Evolutionary conservation across 164 flowering plant species (phyloP).

Genomic region (Hamamelis virginiana): DNA sequence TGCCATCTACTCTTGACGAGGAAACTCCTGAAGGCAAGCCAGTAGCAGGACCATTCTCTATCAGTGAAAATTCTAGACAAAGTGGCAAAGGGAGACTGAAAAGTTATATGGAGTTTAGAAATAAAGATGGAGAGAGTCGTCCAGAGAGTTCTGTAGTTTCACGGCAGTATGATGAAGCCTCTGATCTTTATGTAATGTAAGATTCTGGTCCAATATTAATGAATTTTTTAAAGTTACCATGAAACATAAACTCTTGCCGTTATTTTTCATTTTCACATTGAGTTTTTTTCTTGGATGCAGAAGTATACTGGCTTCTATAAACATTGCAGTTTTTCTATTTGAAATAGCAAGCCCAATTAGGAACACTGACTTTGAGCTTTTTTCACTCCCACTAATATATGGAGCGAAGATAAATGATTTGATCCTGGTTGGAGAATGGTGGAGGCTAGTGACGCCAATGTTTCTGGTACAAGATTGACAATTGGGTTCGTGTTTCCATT

Average conservation of each 20-base stretch:
- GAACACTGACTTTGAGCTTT: constrained; percentile 39
- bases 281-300: constrained; percentile 38
- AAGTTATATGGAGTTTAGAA: constrained; percentile 14
- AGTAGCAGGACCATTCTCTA: constrained; percentile 6
- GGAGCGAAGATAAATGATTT: constrained; percentile 76
- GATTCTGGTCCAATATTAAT: neutral
- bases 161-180: constrained; percentile 34
- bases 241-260: neutral
- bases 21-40: constrained; percentile 13
- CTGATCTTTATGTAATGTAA: constrained; percentile 52
- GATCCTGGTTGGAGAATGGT: constrained; percentile 79
- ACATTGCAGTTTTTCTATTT: constrained; percentile 66
- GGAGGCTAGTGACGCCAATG: constrained; percentile 90
- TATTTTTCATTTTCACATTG: neutral
- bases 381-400: constrained; percentile 61
- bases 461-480: constrained; percentile 82
- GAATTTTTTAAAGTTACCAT: neutral
- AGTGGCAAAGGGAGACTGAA: constrained; percentile 16
- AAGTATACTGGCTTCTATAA: constrained; percentile 50
- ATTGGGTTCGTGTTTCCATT: constrained; percentile 53
- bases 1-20: constrained; percentile 14
- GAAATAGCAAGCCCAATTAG: constrained; percentile 69
- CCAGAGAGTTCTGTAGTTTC: constrained; percentile 17
- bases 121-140: constrained; percentile 15
- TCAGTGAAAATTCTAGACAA: constrained; percentile 9